Percentiles rank a stretch among this genome's conserved stretches.
Conservation (phyloP, 345 rosid species). For the Trapa incisa region DNA sequence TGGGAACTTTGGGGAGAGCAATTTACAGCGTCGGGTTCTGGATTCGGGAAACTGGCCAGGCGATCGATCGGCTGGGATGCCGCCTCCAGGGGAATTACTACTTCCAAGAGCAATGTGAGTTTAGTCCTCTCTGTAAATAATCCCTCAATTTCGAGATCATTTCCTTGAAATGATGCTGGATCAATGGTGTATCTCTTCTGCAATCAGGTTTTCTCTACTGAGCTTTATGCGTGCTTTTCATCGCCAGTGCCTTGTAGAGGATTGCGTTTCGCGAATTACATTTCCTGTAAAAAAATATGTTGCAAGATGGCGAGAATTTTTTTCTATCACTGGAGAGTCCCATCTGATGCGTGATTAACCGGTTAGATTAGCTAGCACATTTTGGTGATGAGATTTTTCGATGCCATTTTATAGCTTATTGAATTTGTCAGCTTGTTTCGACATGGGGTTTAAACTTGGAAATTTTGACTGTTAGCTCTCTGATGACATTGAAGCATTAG, state of each 20-base stretch:
- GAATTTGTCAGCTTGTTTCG: no score
- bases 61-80: constrained; percentile 87
- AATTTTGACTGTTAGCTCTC: no score
- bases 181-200: background rate
- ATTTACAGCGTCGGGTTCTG: constrained; percentile 86
- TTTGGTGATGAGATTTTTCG: background rate
- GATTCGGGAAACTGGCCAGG: constrained; percentile 94
- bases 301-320: background rate
- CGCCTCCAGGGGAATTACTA: constrained; percentile 75
- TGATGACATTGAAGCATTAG: no score
- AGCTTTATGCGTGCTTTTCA: no score
- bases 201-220: background rate
- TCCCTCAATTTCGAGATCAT: background rate
- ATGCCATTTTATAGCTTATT: background rate
- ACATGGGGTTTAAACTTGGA: no score
- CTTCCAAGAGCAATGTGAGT: constrained; percentile 75
- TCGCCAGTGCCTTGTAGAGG: no score
- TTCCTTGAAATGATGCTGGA: background rate
- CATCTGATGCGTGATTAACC: background rate
- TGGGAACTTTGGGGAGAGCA: constrained; percentile 88
- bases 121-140: constrained; percentile 4
- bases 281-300: background rate
- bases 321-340: background rate
- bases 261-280: background rate
- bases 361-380: background rate